Conservation (phyloP, 148 eudicot genomes). For the Agrostemma githago region DNA sequence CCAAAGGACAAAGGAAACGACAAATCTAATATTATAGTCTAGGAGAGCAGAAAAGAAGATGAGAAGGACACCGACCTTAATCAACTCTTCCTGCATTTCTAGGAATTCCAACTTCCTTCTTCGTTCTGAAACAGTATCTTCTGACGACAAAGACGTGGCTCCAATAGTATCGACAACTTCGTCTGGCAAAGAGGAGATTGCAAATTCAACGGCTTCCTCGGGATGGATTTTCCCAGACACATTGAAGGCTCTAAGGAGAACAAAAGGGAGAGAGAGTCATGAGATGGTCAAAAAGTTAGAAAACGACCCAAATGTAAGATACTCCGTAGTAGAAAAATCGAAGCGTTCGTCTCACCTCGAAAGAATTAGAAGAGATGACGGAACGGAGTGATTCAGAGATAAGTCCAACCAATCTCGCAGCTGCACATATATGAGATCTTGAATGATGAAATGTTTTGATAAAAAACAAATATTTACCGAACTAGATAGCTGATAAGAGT, state of each 20-base stretch:
- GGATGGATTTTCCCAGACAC: conserved; percentile 63
- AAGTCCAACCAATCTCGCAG: conserved; percentile 83
- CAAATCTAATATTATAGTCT: neutral
- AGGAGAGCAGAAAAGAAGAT: neutral
- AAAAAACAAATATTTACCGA: conserved; percentile 1
- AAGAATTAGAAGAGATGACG: conserved; percentile 73
- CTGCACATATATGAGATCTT: conserved; percentile 30
- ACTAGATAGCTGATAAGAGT: neutral
- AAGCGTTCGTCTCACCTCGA: conserved; percentile 44
- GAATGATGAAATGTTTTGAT: conserved; percentile 4
- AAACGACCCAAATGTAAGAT: conserved; percentile 12
- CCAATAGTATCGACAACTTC: conserved; percentile 77
- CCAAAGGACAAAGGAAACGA: neutral
- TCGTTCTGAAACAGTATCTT: conserved; percentile 68
- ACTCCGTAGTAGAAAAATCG: neutral
- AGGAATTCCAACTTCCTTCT: conserved; percentile 78
- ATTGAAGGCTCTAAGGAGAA: conserved; percentile 52
- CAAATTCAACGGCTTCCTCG: conserved; percentile 75
- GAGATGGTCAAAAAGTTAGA: conserved; percentile 7
- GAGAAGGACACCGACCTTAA: conserved; percentile 42
- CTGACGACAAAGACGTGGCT: conserved; percentile 60
- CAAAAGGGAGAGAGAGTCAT: conserved; percentile 6
- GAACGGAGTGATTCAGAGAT: conserved; percentile 67
- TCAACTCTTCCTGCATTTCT: conserved; percentile 78
- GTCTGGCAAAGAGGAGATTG: conserved; percentile 76